Conservation (phyloP, 768 basidiomycete genomes). For the Lactarius deliciosus region DNA sequence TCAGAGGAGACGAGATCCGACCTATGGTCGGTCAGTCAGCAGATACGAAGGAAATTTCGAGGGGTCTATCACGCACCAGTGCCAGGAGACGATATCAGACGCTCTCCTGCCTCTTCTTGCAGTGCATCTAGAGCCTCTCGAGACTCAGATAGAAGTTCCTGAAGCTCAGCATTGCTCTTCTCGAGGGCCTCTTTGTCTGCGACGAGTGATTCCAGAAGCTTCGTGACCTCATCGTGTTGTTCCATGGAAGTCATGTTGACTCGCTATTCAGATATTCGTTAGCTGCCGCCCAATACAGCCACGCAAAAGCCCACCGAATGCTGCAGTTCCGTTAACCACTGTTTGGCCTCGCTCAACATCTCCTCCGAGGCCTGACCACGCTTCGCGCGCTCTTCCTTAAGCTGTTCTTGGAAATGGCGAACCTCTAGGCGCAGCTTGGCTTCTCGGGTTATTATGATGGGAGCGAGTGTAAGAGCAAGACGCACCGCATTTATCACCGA, state of each 20-base stretch:
- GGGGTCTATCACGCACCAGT: slow-evolving; percentile 29
- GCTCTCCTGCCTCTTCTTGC: slow-evolving; percentile 76
- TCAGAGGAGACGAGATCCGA: slow-evolving; percentile 21
- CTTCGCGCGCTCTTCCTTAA: slow-evolving; percentile 60
- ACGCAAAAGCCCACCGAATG: slow-evolving; percentile 46
- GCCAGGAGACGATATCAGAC: slow-evolving; percentile 38
- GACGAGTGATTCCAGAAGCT: slow-evolving; percentile 80
- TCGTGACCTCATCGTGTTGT: slow-evolving; percentile 60
- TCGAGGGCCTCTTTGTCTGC: slow-evolving; percentile 82
- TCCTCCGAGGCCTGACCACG: slow-evolving; percentile 66
- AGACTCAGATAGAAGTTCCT: slow-evolving; percentile 67
- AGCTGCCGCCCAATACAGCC: background rate
- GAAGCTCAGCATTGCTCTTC: slow-evolving; percentile 78
- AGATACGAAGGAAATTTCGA: slow-evolving; percentile 17
- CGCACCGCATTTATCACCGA: slow-evolving; percentile 68
- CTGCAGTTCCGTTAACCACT: slow-evolving; percentile 60
- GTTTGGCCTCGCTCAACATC: slow-evolving; percentile 63
- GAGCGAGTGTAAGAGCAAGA: background rate
- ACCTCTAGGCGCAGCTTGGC: slow-evolving; percentile 73
- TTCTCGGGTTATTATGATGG: slow-evolving; percentile 33
- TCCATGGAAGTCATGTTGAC: slow-evolving; percentile 43
- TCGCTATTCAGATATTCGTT: slow-evolving; percentile 6
- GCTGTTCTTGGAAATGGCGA: slow-evolving; percentile 56
- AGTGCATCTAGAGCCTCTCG: slow-evolving; percentile 71
- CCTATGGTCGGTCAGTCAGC: slow-evolving; percentile 21